Base-by-base conservation (phyloP, 2,329 filamentous ascomycete species). In the Byssothecium circinans region DNA sequence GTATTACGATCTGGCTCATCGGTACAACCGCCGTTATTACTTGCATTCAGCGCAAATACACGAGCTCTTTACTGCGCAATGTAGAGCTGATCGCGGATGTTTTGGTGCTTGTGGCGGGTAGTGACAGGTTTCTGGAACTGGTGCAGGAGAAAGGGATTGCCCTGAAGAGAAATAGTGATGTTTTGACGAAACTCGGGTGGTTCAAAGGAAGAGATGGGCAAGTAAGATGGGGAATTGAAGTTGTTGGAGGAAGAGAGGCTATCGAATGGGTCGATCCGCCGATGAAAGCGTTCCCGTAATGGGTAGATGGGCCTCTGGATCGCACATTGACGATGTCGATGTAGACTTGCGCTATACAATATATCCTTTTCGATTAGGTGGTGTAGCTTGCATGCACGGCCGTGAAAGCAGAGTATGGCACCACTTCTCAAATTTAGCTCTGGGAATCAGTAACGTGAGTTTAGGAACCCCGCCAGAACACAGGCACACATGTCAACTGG, bases 41-140 rank as follows among this genome's bases (percentile, higher is more conserved):
- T 2, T 43, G 32, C 33, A 11, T 60, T 7, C 58, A 61, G 27
- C 45, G 60, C n/a, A 52, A 38, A 20, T 60, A 62, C 23, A 55
- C 52, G 0, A 45, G 45, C 14, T 45, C 39, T 0, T 42, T 63
- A 41, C 20, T 60, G 8, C 50, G 58, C 22, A 56, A 61, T 35
- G 49, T 65, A 1, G 53, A 61, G n/a, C 42, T 55, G 14, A 56
- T 62, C 12, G 61, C 60, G 8, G 57, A 64, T 22, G 43, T 62
- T 11, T 33, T 65, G 20, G 50, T 64, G 1, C 51, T 64, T 8
- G 39, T 65, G 15, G 53, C 55, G 4, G 61, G 60, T 1, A 62
- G 58, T 22, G 60, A 66, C 14, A 58, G 55, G 8, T 46, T 65
- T 15, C 20, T 62, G 14, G 14, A 32, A 22, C 25, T 64, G 10